Base-by-base conservation (phyloP, 177 flowering plant species). In the Vitis hybrid region DNA sequence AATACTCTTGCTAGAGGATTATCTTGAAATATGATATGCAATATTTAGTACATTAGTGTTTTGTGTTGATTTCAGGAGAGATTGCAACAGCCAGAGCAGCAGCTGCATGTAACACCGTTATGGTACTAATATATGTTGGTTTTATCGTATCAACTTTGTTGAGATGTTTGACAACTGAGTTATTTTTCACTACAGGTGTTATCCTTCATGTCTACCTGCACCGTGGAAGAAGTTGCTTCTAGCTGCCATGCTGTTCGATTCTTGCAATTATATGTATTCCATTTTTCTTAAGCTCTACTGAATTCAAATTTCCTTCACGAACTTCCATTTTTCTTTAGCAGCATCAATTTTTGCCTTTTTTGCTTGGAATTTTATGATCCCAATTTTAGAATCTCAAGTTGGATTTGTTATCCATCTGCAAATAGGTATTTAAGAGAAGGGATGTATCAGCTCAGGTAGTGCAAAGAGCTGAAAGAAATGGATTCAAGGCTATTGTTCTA, bases 141-240 rank as follows among this genome's bases (percentile, higher is more conserved):
- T 10, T 31, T 49, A 20, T 12, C 39, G 64, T 22, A 53, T 57
- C 14, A 39, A 16, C 8, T 51, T 55, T 0, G 45, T 39, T 6
- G 8, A 26, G 45, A 39, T 39, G 8, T 39, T 39, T 39, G 45
- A 39, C 8, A 1, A 39, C 45, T 39, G 45, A 39, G 45, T 39
- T 39, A 39, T 6, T 39, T 12, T 56, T 50, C 31, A 18, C 51
- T 79, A 45, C 63, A 93, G 98, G 84, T 83, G 53, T 59, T 93
- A 50, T 92, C 98, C 31, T 86, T 68, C 76, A 45, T 19, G 66
- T 82, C 97, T 59, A 76, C 86, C 34, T 80, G 86, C 76, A 83
- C 87, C 5, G 61, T 92, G 51, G 94, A 90, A 82, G 98, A 93
- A 77, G 94, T 93, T 78, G 92, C 98, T 74, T 78, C 91, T 18